Percentiles rank a stretch among this genome's conserved stretches.
Evolutionary conservation across 352 stramenopile species (phyloP).

Genomic region (Halophytophthora polymorphica): DNA sequence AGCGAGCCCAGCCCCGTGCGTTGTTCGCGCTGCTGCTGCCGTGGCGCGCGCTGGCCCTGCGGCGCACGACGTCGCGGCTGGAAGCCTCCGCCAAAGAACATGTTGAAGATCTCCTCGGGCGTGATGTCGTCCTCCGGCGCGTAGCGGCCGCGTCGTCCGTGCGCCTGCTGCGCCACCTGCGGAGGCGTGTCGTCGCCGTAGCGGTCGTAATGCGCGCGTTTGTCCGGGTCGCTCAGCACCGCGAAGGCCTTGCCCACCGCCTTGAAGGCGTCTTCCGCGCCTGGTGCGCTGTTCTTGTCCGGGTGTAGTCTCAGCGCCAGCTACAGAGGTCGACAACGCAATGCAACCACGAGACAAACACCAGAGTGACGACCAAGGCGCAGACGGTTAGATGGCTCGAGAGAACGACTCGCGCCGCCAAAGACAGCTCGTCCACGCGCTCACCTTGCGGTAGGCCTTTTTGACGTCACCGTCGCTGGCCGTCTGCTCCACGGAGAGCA

Average conservation of each 20-base stretch:
- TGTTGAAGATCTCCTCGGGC: constrained; percentile 91
- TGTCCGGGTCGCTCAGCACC: constrained; percentile 86
- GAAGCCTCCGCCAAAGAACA: constrained; percentile 89
- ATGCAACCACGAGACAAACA: constrained; percentile 5
- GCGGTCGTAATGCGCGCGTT: constrained; percentile 84
- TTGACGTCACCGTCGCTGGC: constrained; percentile 88
- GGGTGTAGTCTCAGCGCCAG: constrained; percentile 88
- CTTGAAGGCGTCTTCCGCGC: constrained; percentile 98
- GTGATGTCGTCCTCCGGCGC: constrained; percentile 82
- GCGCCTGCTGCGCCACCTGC: constrained; percentile 24
- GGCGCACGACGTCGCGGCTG: constrained; percentile 45
- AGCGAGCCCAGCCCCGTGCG: constrained; percentile 49
- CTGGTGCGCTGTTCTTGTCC: constrained; percentile 95
- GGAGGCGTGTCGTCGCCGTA: constrained; percentile 61
- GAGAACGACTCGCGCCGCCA: neutral
- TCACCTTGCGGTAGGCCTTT: constrained; percentile 90
- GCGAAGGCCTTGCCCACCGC: constrained; percentile 93
- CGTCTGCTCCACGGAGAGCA: constrained; percentile 68
- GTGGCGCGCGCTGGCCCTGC: constrained; percentile 31
- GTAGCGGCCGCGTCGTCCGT: constrained; percentile 33
- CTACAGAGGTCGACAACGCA: constrained; percentile 29
- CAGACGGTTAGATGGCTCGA: neutral
- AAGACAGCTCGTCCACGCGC: neutral
- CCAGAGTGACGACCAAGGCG: neutral
- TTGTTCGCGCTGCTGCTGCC: constrained; percentile 33